Evolutionary conservation across 2,329 filamentous ascomycete genomes (phyloP).

Genomic region (Mycogone perniciosa): DNA sequence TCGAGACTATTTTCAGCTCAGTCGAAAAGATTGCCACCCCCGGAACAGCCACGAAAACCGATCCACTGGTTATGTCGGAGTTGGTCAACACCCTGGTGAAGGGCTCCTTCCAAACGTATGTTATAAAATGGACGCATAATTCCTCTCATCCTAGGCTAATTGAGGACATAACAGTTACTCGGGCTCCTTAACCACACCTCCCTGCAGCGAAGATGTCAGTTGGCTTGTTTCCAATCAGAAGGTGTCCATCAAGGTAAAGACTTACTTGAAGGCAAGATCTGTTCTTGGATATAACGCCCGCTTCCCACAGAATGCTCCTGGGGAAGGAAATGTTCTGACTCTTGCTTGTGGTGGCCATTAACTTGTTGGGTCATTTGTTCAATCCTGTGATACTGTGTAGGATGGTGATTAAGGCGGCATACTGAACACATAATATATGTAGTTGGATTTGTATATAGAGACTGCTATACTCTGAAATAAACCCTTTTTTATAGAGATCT

Average conservation of each 20-base stretch:
- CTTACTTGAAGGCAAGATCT: slow-evolving; percentile 45
- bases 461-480: too few relatives aligned
- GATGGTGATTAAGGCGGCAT: too few relatives aligned
- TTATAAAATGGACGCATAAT: too few relatives aligned
- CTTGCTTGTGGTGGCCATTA: too few relatives aligned
- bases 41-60: slow-evolving; percentile 32
- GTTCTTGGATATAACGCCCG: slow-evolving; percentile 52
- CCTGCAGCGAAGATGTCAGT: slow-evolving; percentile 50
- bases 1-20: slow-evolving; percentile 32
- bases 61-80: slow-evolving; percentile 36
- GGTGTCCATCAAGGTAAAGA: slow-evolving; percentile 40
- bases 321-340: slow-evolving; percentile 26
- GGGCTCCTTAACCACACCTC: slow-evolving; percentile 57
- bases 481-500: too few relatives aligned
- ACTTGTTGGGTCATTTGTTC: too few relatives aligned
- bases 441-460: too few relatives aligned
- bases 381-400: too few relatives aligned
- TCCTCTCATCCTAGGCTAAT: slow-evolving; percentile 13
- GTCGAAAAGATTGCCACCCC: slow-evolving; percentile 32
- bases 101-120: too few relatives aligned
- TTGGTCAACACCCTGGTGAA: slow-evolving; percentile 23
- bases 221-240: slow-evolving; percentile 44
- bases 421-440: too few relatives aligned
- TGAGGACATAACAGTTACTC: slow-evolving; percentile 40
- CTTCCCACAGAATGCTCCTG: slow-evolving; percentile 45